Conservation (phyloP, 805 yeast species). For the Saccharomycopsis selenospora region DNA sequence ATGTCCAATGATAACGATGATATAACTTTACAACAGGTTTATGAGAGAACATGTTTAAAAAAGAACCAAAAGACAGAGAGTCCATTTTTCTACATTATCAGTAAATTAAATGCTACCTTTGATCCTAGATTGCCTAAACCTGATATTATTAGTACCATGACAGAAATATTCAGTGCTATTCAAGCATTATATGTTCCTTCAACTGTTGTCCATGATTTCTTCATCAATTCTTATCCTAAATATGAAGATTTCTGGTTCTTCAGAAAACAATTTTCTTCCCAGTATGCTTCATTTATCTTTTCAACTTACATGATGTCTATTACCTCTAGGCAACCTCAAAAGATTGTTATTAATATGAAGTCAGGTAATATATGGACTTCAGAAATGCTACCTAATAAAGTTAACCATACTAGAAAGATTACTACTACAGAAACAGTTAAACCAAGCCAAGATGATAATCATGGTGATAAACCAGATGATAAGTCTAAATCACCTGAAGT, state of each 20-base stretch:
- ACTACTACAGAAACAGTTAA: conserved; percentile 32
- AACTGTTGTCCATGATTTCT: conserved; percentile 73
- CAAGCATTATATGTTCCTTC: conserved; percentile 84
- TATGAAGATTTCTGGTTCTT: conserved; percentile 97
- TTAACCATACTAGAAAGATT: conserved; percentile 37
- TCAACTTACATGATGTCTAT: conserved; percentile 93
- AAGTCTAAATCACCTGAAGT: conserved; percentile 34
- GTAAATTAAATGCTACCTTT: conserved; percentile 83
- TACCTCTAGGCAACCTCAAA: conserved; percentile 88
- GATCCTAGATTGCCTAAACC: conserved; percentile 93
- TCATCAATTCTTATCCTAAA: conserved; percentile 56
- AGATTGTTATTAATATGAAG: conserved; percentile 70
- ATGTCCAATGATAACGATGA: conserved; percentile 76
- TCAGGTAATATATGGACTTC: conserved; percentile 91
- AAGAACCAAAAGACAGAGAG: conserved; percentile 76
- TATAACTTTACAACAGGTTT: conserved; percentile 70
- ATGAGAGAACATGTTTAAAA: conserved; percentile 77
- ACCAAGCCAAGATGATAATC: too few relatives aligned
- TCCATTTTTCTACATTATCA: conserved; percentile 78
- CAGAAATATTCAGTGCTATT: conserved; percentile 85
- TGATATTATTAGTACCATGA: conserved; percentile 78
- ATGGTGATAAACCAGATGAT: conserved; percentile 29
- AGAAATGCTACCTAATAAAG: conserved; percentile 90
- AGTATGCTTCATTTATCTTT: conserved; percentile 88
- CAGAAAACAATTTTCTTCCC: conserved; percentile 90